phyloP scores from a whole-genome alignment of 257 asterid genomes.

The Gentiana macrophylla region DNA sequence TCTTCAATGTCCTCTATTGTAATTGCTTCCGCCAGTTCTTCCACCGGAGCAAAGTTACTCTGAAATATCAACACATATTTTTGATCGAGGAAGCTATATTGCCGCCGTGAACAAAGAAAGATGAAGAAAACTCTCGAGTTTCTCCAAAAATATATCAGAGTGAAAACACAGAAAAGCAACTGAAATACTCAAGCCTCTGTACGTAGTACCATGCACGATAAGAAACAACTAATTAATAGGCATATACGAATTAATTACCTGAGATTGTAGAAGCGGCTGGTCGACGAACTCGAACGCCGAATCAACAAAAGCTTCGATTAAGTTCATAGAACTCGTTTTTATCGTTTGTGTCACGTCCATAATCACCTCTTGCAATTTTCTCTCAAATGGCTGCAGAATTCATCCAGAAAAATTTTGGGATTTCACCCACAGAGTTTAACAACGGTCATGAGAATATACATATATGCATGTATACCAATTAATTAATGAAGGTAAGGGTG shows the following conservation, averaged over 20 bases:
- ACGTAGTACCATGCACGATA: too few relatives aligned
- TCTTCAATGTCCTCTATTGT: constrained; percentile 7
- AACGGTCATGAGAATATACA: not conserved
- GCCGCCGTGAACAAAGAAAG: too few relatives aligned
- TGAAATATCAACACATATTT: constrained; percentile 4
- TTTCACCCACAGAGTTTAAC: not conserved
- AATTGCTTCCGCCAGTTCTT: constrained; percentile 31
- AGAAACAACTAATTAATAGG: not conserved
- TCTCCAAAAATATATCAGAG: too few relatives aligned
- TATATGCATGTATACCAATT: too few relatives aligned
- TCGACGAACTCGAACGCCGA: constrained; percentile 28
- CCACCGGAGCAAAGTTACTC: constrained; percentile 61
- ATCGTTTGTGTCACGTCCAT: constrained; percentile 14
- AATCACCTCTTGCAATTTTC: constrained; percentile 18
- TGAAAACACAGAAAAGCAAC: too few relatives aligned
- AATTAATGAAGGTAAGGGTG: too few relatives aligned
- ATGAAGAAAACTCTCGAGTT: too few relatives aligned
- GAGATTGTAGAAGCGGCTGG: constrained; percentile 46
- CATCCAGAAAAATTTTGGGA: not conserved
- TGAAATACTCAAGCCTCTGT: too few relatives aligned
- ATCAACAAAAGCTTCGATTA: constrained; percentile 41
- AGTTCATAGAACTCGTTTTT: constrained; percentile 23
- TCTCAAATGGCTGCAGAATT: constrained; percentile 21
- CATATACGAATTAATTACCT: constrained; percentile 20
- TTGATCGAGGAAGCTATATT: too few relatives aligned